Percentiles rank a stretch among this genome's conserved stretches.
Conservation (phyloP, 139 green algal genomes). For the Pseudopediastrum boryanum region DNA sequence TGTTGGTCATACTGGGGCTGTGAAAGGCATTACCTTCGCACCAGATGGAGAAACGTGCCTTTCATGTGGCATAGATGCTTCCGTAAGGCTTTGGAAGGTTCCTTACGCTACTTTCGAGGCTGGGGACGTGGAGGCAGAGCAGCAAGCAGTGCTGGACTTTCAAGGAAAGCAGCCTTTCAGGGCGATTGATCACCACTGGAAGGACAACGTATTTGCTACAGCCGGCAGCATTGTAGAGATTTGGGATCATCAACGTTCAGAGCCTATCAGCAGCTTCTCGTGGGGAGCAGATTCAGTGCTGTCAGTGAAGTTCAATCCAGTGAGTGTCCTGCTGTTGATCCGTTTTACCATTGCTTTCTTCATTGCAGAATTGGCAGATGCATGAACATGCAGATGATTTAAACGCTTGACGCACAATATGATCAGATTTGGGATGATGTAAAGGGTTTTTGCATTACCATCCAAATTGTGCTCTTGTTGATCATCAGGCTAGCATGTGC, state of each 20-base stretch:
- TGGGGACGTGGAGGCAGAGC: slow-evolving; percentile 64
- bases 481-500: no score
- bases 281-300: slow-evolving; percentile 93
- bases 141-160: slow-evolving; percentile 73
- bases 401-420: no score
- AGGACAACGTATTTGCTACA: slow-evolving; percentile 82
- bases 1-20: slow-evolving; percentile 73
- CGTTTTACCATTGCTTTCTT: no score
- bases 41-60: slow-evolving; percentile 79
- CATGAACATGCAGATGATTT: no score
- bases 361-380: no score
- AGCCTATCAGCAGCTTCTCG: slow-evolving; percentile 85
- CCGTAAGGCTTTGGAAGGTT: slow-evolving; percentile 63
- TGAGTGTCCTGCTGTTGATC: no score
- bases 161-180: slow-evolving; percentile 70
- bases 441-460: no score
- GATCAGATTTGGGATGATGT: no score
- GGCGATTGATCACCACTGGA: slow-evolving; percentile 90
- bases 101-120: slow-evolving; percentile 80
- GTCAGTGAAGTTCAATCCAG: slow-evolving; percentile 94
- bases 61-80: slow-evolving; percentile 87
- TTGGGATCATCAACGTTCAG: slow-evolving; percentile 88
- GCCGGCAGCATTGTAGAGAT: slow-evolving; percentile 84
- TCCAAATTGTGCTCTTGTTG: no score
- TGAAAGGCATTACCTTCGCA: slow-evolving; percentile 84